Conservation (phyloP, 768 basidiomycete species). For the Lactarius hengduanensis region DNA sequence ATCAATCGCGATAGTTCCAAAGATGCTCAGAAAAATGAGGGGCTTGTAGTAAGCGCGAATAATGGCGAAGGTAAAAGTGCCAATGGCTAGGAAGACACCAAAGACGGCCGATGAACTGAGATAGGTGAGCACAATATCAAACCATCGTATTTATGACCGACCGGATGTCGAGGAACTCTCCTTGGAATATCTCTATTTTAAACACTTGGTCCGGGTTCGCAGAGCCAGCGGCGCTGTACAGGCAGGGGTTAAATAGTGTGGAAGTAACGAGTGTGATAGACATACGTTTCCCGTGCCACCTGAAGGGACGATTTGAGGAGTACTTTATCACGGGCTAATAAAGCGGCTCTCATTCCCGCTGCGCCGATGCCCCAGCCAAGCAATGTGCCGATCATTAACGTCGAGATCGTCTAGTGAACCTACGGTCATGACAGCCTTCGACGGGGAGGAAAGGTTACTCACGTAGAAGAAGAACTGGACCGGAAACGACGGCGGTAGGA, state of each 20-base stretch:
- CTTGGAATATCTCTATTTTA: slow-evolving; percentile 45
- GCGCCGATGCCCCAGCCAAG: slow-evolving; percentile 56
- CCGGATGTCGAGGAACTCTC: slow-evolving; percentile 49
- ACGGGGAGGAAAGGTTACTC: slow-evolving; percentile 28
- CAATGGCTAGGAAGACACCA: slow-evolving; percentile 50
- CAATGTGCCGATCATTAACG: slow-evolving; percentile 46
- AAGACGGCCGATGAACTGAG: slow-evolving; percentile 44
- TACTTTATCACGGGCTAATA: slow-evolving; percentile 40
- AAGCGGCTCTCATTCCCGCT: slow-evolving; percentile 52
- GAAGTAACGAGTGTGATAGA: not conserved
- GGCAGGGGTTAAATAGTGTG: not conserved
- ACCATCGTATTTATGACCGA: slow-evolving; percentile 17
- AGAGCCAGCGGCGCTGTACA: slow-evolving; percentile 36
- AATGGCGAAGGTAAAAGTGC: slow-evolving; percentile 44
- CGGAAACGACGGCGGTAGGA: slow-evolving; percentile 51
- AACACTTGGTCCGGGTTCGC: slow-evolving; percentile 42
- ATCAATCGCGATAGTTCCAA: slow-evolving; percentile 49
- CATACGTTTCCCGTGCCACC: slow-evolving; percentile 37
- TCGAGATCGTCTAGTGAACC: slow-evolving; percentile 38
- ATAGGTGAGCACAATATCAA: slow-evolving; percentile 1
- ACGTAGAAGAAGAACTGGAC: slow-evolving; percentile 50
- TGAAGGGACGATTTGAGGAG: slow-evolving; percentile 35
- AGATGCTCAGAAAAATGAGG: slow-evolving; percentile 45
- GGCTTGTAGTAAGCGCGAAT: slow-evolving; percentile 48
- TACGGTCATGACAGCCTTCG: not conserved